These are phyloP conservation scores for Irpex lacteus DNA, from an alignment of 1,284 basidiomycete genomes.

Conservation along the genomic window DNA sequence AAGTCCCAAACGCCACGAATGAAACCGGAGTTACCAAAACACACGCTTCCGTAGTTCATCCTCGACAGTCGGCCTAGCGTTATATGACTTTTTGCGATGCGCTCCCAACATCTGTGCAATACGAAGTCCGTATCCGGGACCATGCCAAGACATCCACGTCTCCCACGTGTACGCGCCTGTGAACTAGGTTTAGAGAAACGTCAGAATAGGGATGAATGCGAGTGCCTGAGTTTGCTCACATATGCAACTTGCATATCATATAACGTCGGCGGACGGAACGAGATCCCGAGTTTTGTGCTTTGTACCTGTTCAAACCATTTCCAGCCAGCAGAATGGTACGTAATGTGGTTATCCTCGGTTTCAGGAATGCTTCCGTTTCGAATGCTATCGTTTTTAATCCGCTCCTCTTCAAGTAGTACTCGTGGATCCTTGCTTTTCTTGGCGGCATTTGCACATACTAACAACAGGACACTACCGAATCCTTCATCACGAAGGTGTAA, in stretches of 20 bases:
- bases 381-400: not conserved
- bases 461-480: slow-evolving; percentile 47
- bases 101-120: slow-evolving; percentile 42
- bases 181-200: not conserved
- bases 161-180: not conserved
- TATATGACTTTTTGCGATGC: slow-evolving; percentile 32
- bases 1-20: not conserved
- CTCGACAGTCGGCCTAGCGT: slow-evolving; percentile 25
- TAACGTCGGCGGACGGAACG: slow-evolving; percentile 23
- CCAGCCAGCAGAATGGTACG: slow-evolving; percentile 16
- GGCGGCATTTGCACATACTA: slow-evolving; percentile 51
- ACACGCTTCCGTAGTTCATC: slow-evolving; percentile 54
- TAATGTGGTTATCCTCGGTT: slow-evolving; percentile 15
- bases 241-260: slow-evolving; percentile 61
- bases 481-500: slow-evolving; percentile 39
- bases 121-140: slow-evolving; percentile 43
- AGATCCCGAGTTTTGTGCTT: not conserved
- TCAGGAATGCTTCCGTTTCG: not conserved
- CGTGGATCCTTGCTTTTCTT: slow-evolving; percentile 53
- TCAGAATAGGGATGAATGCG: not conserved
- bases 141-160: not conserved
- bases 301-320: slow-evolving; percentile 6
- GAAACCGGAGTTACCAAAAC: not conserved
- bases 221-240: slow-evolving; percentile 8
- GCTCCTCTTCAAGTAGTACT: slow-evolving; percentile 33